Evolutionary conservation across 352 stramenopile genomes (phyloP), one percentile per base, ranked within the genome.

Genomic region (Hyaloperonospora arabidopsidis): DNA sequence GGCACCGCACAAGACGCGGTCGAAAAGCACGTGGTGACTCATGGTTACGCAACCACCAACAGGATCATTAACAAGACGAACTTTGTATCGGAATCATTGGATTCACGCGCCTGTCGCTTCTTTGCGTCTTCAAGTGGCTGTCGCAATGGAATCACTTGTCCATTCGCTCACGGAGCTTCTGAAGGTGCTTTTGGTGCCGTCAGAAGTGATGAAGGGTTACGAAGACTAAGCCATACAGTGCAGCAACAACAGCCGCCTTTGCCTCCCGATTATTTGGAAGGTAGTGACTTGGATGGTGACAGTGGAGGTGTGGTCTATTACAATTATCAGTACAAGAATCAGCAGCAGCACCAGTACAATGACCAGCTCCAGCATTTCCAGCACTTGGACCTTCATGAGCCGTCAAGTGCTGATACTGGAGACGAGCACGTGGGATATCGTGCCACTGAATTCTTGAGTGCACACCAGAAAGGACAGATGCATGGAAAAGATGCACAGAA

Each of bases 401-500:
- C n/a, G n/a, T n/a, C n/a, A n/a, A n/a, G n/a, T n/a, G n/a, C n/a
- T n/a, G n/a, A n/a, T n/a, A n/a, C 25, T 32, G 25, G 25, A 32
- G 25, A 32, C 25, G 25, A 8, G 4, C 4, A 32, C 25, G 25
- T 4, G 25, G 4, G 25, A 32, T n/a, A n/a, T n/a, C 25, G 25
- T 10, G 25, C 25, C 25, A 32, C 0, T 32, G 25, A 32, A 8
- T 8, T 32, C 25, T 32, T 32, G 25, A 10, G 25, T 32, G 25
- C 4, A 32, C 25, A 75, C 18, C 59, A 66, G 25, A 71, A 71
- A 40, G 50, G 87, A 25, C 74, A 86, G 40, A 85, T 88, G 45
- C 76, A 88, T 52, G 64, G 74, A 34, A 88, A 89, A 40, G 87
- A 90, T 25, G 70, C 74, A 32, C 71, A 68, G 19, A 85, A 82